Conservation (phyloP, 345 rosid species). For the Citrus maxima region DNA sequence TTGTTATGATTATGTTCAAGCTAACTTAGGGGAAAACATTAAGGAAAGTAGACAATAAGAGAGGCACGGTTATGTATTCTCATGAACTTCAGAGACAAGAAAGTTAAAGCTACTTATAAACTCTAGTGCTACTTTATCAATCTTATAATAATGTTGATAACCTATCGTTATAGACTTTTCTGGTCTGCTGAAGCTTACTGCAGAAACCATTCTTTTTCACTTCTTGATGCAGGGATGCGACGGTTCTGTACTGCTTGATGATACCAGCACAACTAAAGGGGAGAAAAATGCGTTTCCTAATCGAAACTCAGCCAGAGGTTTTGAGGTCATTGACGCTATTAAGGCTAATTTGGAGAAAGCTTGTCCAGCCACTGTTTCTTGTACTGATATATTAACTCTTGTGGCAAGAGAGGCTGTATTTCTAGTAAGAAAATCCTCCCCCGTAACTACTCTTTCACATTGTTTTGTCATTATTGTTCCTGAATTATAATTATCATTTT, state of each 20-base stretch:
- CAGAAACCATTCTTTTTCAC: neutral
- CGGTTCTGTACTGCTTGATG: conserved; percentile 58
- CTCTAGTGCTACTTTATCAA: neutral
- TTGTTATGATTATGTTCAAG: neutral
- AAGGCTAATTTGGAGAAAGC: conserved; percentile 51
- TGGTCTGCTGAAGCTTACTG: neutral
- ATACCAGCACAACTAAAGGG: conserved; percentile 29
- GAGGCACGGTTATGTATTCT: neutral
- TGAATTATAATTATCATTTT: neutral
- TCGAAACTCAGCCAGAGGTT: conserved; percentile 57
- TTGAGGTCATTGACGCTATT: conserved; percentile 57
- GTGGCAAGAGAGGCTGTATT: conserved; percentile 58
- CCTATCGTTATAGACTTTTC: neutral
- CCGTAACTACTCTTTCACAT: neutral
- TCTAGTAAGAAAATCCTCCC: conserved; percentile 31
- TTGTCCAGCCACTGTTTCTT: conserved; percentile 62
- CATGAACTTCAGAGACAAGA: neutral
- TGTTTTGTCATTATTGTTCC: neutral
- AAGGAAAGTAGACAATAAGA: neutral
- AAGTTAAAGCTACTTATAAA: neutral
- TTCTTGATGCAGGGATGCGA: conserved; percentile 56
- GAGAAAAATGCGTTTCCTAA: conserved; percentile 53
- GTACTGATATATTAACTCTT: conserved; percentile 57
- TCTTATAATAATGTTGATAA: neutral
- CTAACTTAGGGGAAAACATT: neutral